Conservation (phyloP, 2,329 filamentous ascomycete species). For the Macroventuria anomochaeta region DNA sequence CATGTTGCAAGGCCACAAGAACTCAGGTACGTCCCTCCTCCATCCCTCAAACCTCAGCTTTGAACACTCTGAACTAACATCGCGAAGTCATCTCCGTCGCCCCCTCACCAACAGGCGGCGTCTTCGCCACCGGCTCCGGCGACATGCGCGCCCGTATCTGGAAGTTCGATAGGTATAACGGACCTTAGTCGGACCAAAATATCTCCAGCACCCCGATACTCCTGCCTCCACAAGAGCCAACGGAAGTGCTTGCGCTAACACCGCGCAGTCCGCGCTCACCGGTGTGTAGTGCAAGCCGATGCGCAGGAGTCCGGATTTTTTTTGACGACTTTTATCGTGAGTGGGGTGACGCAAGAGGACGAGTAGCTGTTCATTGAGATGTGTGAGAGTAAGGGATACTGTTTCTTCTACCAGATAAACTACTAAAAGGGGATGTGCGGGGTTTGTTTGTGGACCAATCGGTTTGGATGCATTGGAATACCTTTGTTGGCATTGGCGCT, state of each 20-base stretch:
- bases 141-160: conserved; percentile 98
- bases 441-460: too few relatives aligned
- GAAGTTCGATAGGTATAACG: conserved; percentile 61
- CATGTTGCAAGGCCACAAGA: conserved; percentile 99
- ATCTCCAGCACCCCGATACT: too few relatives aligned
- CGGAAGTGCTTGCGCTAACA: too few relatives aligned
- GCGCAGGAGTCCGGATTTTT: too few relatives aligned
- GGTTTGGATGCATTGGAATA: neutral
- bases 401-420: conserved; percentile 7
- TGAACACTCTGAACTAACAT: conserved; percentile 32
- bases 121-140: conserved; percentile 95
- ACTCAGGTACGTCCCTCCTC: conserved; percentile 68
- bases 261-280: too few relatives aligned
- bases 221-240: too few relatives aligned
- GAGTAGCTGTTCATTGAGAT: too few relatives aligned
- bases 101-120: conserved; percentile 83
- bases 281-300: too few relatives aligned
- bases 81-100: conserved; percentile 87
- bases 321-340: too few relatives aligned
- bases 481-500: neutral
- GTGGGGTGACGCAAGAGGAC: too few relatives aligned
- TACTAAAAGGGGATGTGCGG: neutral
- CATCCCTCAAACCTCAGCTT: too few relatives aligned
- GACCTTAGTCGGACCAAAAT: conserved; percentile 28
- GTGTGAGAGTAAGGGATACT: neutral